A percentile compares a stretch with the other conserved stretches of the same genome.
Evolutionary conservation across 805 yeast species (phyloP).

Genomic region (Tetrapisispora nanseiensis): DNA sequence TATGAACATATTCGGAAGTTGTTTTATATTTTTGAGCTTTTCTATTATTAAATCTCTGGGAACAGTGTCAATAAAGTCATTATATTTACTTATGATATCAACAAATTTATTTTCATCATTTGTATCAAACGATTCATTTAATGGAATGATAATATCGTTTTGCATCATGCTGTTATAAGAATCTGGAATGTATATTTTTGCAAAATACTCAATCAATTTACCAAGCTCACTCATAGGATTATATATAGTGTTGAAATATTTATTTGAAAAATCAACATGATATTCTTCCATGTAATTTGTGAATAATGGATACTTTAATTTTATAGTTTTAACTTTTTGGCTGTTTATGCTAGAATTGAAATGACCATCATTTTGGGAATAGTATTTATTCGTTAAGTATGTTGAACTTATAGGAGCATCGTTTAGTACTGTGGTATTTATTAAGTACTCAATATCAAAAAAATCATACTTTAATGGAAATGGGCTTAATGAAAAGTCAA

Average conservation of each 20-base stretch:
- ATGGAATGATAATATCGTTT: constrained; percentile 9
- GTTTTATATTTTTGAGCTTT: constrained; percentile 25
- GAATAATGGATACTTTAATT: constrained; percentile 16
- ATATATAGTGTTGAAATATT: constrained; percentile 8
- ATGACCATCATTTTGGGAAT: constrained; percentile 2
- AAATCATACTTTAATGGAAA: constrained; percentile 9
- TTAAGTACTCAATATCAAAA: constrained; percentile 13
- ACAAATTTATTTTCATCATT: constrained; percentile 25
- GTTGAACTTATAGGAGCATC: constrained; percentile 11
- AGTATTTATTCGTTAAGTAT: constrained; percentile 8
- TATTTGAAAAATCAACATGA: constrained; percentile 15
- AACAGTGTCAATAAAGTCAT: constrained; percentile 31
- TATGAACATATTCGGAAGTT: constrained; percentile 24
- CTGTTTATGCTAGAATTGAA: background rate
- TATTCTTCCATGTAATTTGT: constrained; percentile 19
- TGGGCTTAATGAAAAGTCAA: constrained; percentile 6
- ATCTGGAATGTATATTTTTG: constrained; percentile 18
- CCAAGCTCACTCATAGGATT: constrained; percentile 30
- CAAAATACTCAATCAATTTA: constrained; percentile 22
- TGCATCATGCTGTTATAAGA: constrained; percentile 6
- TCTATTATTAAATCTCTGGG: constrained; percentile 27
- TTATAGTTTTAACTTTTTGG: constrained; percentile 4
- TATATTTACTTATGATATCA: constrained; percentile 35
- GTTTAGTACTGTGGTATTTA: background rate
- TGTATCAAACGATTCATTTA: constrained; percentile 21